Conservation (phyloP, 2,329 filamentous ascomycete species). For the Colletotrichum destructivum region DNA sequence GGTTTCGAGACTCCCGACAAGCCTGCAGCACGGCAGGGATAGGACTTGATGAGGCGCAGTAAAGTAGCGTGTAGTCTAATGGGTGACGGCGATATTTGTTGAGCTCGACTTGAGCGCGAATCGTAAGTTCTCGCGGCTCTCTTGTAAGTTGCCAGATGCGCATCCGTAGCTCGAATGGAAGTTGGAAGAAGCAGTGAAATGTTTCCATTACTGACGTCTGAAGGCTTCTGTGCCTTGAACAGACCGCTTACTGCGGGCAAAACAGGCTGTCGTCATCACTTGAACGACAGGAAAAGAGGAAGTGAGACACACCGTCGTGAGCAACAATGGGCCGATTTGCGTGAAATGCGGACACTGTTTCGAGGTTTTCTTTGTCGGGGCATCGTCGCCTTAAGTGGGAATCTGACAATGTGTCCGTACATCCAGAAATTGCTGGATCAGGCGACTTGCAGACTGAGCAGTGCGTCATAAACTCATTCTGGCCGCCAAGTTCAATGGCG, state of each 20-base stretch:
- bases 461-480: no score
- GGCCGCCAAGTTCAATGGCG: no score
- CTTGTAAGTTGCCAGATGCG: slow-evolving; percentile 6
- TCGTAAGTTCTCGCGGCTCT: background rate
- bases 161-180: background rate
- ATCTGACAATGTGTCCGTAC: background rate
- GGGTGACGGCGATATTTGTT: slow-evolving; percentile 9
- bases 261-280: background rate
- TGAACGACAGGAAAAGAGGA: no score
- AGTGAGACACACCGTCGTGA: background rate
- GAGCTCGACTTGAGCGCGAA: background rate
- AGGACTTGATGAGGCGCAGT: background rate
- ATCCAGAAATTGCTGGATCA: background rate
- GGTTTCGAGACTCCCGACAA: slow-evolving; percentile 3
- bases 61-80: background rate
- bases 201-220: background rate
- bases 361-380: background rate
- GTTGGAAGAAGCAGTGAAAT: background rate
- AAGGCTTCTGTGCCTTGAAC: background rate
- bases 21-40: background rate
- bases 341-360: rapidly evolving
- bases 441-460: background rate
- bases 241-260: no score
- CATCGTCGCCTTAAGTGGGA: no score
- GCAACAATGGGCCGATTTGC: background rate